phyloP scores from a whole-genome alignment of 805 yeast genomes.

The Lachancea cidri region DNA sequence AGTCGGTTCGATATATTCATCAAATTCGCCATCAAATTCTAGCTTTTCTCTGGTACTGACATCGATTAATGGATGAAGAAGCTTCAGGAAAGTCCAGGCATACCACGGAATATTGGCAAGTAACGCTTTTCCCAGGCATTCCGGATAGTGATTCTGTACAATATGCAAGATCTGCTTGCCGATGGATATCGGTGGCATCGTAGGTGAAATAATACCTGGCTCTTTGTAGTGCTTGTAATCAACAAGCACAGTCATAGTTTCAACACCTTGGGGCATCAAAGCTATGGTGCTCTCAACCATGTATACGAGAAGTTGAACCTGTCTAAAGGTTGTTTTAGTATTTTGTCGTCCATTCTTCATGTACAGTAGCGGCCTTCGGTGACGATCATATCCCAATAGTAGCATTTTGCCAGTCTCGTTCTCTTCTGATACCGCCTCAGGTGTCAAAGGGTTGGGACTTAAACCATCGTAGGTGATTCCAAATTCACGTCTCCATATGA shows the following conservation, averaged over 20 bases:
- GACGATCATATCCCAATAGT: slow-evolving; percentile 50
- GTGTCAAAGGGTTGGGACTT: slow-evolving; percentile 30
- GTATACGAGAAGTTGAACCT: slow-evolving; percentile 52
- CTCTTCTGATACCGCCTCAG: slow-evolving; percentile 43
- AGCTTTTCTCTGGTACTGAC: slow-evolving; percentile 55
- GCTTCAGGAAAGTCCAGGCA: slow-evolving; percentile 50
- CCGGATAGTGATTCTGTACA: slow-evolving; percentile 55
- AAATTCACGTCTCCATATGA: slow-evolving; percentile 53
- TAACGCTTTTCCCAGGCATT: slow-evolving; percentile 49
- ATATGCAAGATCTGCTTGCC: slow-evolving; percentile 47
- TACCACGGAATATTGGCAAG: slow-evolving; percentile 54
- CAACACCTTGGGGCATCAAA: slow-evolving; percentile 56
- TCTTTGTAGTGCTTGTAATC: slow-evolving; percentile 46
- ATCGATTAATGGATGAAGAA: slow-evolving; percentile 54
- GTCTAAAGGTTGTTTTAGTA: slow-evolving; percentile 46
- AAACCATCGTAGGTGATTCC: slow-evolving; percentile 39
- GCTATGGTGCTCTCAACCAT: slow-evolving; percentile 51
- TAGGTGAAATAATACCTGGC: slow-evolving; percentile 32
- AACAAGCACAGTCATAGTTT: slow-evolving; percentile 47
- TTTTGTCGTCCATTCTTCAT: slow-evolving; percentile 52
- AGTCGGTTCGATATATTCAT: slow-evolving; percentile 46
- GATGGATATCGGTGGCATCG: slow-evolving; percentile 46
- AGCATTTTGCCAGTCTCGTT: slow-evolving; percentile 50
- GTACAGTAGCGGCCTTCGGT: slow-evolving; percentile 48
- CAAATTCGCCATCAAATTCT: slow-evolving; percentile 53